Evolutionary conservation across 2,329 filamentous ascomycete genomes (phyloP), one percentile per base, ranked within the genome.

Genomic region (Phialemonium atrogriseum): DNA sequence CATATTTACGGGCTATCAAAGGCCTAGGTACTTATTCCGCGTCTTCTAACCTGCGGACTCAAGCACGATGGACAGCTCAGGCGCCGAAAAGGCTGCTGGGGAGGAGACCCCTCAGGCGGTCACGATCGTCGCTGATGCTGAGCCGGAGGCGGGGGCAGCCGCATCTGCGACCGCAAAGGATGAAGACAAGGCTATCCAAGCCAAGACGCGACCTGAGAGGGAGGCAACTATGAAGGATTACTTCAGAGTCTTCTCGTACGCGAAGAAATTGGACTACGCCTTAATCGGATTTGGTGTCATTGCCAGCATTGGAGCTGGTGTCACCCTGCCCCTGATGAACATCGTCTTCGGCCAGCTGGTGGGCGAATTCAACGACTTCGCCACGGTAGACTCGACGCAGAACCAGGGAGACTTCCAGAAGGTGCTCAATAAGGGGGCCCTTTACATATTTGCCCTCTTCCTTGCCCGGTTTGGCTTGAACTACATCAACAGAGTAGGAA

Each of bases 401-500:
- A 49, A 54, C 5, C 52, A 51, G 27, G 49, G 40, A 3, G 39
- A 60, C 5, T 74, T 76, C 41, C 42, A 53, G 12, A 36, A 41
- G 3, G 44, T 42, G 9, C 43, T 73, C 19, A 62, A 73, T 41
- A 55, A 44, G 28, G 58, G 70, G 36, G 54, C 70, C 52, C 57
- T 87, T 0, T 84, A 78, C 52, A 76, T 86, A 45, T 70, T 86
- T 33, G 74, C 75, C 34, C 60, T 87, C 6, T 87, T 86, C 51
- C 54, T 86, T 24, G 80, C 60, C 10, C 74, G 79, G 28, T 77
- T 83, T 42, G 48, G 59, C 12, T 57, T 83, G 24, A 73, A 70
- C 37, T 85, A 84, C 33, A 42, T 52, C 40, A 49, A 46, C 46
- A 58, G n/a, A 58, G 50, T 36, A 15, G 7, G 12, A 26, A 26